Base-by-base conservation (phyloP, 2,329 filamentous ascomycete species). In the Cadophora luteo-olivacea region DNA sequence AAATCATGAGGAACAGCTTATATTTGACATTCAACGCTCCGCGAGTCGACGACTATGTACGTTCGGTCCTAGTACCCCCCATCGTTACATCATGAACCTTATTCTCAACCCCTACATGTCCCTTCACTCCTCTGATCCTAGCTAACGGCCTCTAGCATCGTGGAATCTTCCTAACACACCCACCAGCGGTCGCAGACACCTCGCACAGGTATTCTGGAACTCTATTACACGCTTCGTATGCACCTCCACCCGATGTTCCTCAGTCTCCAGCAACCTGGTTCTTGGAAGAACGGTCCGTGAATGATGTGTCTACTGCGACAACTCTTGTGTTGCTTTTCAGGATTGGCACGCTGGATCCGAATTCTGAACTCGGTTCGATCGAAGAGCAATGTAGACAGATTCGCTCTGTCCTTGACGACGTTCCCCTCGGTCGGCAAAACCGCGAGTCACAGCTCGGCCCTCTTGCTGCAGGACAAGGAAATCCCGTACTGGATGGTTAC, bases 11-110 rank as follows among this genome's bases (percentile, higher is more conserved):
- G 3, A 72, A 73, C 51, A 72, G 71, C 19, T 62, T 75, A 5
- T 75, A 75, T 33, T 68, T 75, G 4, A 74, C 72, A 12, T 75
- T 75, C 54, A 74, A 75, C 29, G 74, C 73, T 25, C 74, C 74
- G 0, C 63, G 70, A 41, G 72, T 74, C 1, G 72, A 75, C 45
- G 74, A 75, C 19, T 75, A 73, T 65, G 74, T 74, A 69, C 7
- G 64, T 71, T 19, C 22, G n/a, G 9, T 48, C 57, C 11, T 48
- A 12, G 16, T 48, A 19, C 38, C 24, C 24, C 22, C 36, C 38
- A 36, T 38, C 1, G 22, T 57, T 38, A 57, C 54, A 57, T 38
- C 61, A 54, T 32, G 61, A 38, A 41, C 7, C 48, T 38, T 61
- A 24, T 29, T 16, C 48, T 67, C n/a, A 54, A 41, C 54, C 16